Conservation (phyloP, 495 filamentous ascomycete genomes). For the Penicillium taxi region DNA sequence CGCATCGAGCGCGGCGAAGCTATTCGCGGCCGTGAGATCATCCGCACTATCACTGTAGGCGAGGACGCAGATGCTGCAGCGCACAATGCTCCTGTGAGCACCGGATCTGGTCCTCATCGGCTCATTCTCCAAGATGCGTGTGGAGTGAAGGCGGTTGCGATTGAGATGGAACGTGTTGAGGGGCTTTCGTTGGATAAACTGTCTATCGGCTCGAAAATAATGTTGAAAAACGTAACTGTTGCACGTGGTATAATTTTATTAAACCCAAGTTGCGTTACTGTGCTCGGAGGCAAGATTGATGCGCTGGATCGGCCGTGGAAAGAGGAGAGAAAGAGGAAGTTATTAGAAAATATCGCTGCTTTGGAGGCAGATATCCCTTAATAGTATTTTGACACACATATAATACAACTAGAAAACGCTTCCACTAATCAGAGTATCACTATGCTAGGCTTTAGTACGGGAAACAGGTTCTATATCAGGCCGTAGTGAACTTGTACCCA, state of each 20-base stretch:
- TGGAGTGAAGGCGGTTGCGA: constrained; percentile 59
- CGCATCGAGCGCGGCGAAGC: constrained; percentile 74
- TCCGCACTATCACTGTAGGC: constrained; percentile 57
- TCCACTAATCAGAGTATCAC: too few species aligned
- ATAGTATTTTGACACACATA: too few species aligned
- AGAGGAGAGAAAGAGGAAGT: constrained; percentile 57
- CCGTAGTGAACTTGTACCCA: too few species aligned
- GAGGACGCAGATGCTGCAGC: constrained; percentile 32
- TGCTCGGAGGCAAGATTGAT: constrained; percentile 87
- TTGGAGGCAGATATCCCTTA: constrained; percentile 6
- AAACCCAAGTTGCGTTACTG: constrained; percentile 50
- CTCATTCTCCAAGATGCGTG: constrained; percentile 72
- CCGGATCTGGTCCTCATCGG: constrained; percentile 58
- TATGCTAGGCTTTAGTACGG: too few species aligned
- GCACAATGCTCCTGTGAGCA: constrained; percentile 18
- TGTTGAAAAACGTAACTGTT: constrained; percentile 59
- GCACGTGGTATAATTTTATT: constrained; percentile 73
- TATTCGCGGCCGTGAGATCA: constrained; percentile 71
- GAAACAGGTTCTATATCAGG: too few species aligned
- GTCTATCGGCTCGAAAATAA: constrained; percentile 71
- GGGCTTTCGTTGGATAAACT: constrained; percentile 57
- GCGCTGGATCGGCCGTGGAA: constrained; percentile 68
- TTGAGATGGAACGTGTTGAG: constrained; percentile 63
- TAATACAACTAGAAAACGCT: too few species aligned
- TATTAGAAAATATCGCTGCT: constrained; percentile 51